Evolutionary conservation across 257 asterid genomes (phyloP), one percentile per base, ranked within the genome.

Genomic region (Gynochthodes officinalis): DNA sequence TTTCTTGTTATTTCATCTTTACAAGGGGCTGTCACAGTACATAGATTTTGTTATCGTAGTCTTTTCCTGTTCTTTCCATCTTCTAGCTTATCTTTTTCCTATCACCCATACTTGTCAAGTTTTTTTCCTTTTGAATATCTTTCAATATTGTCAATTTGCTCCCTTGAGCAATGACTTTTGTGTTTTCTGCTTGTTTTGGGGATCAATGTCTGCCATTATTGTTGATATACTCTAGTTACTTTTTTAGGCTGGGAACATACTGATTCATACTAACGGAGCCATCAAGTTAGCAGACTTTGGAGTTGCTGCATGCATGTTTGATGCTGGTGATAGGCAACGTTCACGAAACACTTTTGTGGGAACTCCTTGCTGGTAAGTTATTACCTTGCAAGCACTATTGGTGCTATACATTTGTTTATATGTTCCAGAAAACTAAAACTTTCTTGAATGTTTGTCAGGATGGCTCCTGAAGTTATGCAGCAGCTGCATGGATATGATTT

Each of bases 391-490:
- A 32, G 60, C 15, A 35, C 37, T 27, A 5, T 39, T 48, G 37
- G 14, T 67, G 37, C 4, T 55, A 33, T 27, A 16, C 49, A 10
- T 60, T n/a, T 58, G 12, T 64, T 40, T 16, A 13, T 50, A 27
- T 35, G 44, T 53, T 19, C 21, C 28, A 18, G 46, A 16, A 50
- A 52, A 39, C 43, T 16, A 33, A 28, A 30, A 33, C 33, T 18
- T 62, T 70, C 68, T 70, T 71, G 32, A 44, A 72, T 73, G 21
- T 73, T 71, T 72, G 65, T 55, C 84, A 95, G 99, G 99, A 95
- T 95, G 99, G 99, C 99, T 64, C 99, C 99, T 64, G 99, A 92
- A 85, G 99, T 95, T 73, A 92, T 95, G 98, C 98, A 95, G 84
- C 99, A 92, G 75, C 79, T 92, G 78, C 97, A 92, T 86, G 99